Conservation (phyloP, 1,139 yeast species). For the Meyerozyma sp. region DNA sequence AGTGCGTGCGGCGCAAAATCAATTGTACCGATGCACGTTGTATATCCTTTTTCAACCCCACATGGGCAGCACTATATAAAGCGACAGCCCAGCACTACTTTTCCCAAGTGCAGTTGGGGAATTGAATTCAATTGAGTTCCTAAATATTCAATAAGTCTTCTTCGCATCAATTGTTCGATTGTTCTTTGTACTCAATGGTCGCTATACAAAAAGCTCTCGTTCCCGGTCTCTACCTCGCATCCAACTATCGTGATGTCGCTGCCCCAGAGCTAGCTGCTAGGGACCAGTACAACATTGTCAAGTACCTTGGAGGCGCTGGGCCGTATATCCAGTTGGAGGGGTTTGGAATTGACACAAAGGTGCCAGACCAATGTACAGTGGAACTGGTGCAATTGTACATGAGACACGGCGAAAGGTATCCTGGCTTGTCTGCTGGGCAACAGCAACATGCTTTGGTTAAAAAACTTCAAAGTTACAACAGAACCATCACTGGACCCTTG, state of each 20-base stretch:
- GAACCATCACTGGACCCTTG: conserved; percentile 26
- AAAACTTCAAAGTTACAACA: conserved; percentile 18
- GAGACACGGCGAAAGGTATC: conserved; percentile 77
- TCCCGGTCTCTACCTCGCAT: conserved; percentile 5
- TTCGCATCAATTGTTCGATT: neutral
- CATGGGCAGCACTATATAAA: neutral
- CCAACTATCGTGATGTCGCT: conserved; percentile 15
- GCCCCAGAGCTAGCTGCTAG: conserved; percentile 24
- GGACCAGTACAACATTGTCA: conserved; percentile 32
- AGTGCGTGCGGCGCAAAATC: too few relatives aligned
- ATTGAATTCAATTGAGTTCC: neutral
- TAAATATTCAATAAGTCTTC: neutral
- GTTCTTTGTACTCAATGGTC: conserved; percentile 3
- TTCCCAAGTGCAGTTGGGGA: neutral
- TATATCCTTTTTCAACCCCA: neutral
- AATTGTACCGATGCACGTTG: neutral
- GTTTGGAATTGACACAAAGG: conserved; percentile 38
- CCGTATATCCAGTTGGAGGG: conserved; percentile 45
- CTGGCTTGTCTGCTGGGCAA: conserved; percentile 26
- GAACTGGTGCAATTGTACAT: conserved; percentile 61
- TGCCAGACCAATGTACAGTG: conserved; percentile 49
- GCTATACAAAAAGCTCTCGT: conserved; percentile 6
- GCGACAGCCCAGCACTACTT: neutral
- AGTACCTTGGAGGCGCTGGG: conserved; percentile 42
- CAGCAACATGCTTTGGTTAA: conserved; percentile 15